Percentiles rank a stretch among this genome's conserved stretches.
Evolutionary conservation across 257 asterid species (phyloP).

Genomic region (Echium plantagineum): DNA sequence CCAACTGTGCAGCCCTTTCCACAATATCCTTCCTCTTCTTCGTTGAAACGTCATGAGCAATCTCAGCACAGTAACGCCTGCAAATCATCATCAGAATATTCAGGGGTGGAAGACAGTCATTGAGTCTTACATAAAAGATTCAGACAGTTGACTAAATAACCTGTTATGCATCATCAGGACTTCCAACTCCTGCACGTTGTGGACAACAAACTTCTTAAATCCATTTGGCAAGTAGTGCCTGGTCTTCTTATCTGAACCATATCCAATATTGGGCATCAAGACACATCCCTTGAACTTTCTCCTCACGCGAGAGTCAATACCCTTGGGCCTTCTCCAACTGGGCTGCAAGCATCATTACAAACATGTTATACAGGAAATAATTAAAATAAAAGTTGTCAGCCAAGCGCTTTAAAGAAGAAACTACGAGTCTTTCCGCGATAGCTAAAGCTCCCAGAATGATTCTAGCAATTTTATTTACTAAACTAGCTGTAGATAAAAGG

Average conservation of each 20-base stretch:
- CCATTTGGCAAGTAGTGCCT: slow-evolving; percentile 17
- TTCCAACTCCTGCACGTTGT: slow-evolving; percentile 11
- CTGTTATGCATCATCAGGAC: slow-evolving; percentile 18
- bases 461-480: no score
- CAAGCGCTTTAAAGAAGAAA: no score
- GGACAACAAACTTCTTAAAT: slow-evolving; percentile 15
- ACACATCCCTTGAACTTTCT: slow-evolving; percentile 19
- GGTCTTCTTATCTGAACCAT: slow-evolving; percentile 18
- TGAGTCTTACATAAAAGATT: not conserved
- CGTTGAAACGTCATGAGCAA: slow-evolving; percentile 19
- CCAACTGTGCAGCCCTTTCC: slow-evolving; percentile 20
- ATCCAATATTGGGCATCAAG: slow-evolving; percentile 16
- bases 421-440: no score
- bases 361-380: not conserved
- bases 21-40: slow-evolving; percentile 21
- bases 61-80: slow-evolving; percentile 23
- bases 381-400: no score
- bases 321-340: slow-evolving; percentile 19
- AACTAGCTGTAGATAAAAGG: no score
- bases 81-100: not conserved
- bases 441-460: no score
- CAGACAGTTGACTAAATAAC: not conserved
- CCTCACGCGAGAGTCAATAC: slow-evolving; percentile 19
- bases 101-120: not conserved
- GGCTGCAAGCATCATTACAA: not conserved